Percentiles rank a stretch among this genome's conserved stretches.
phyloP scores from a whole-genome alignment of 148 eudicot genomes.

The Suaeda aralocaspica region DNA sequence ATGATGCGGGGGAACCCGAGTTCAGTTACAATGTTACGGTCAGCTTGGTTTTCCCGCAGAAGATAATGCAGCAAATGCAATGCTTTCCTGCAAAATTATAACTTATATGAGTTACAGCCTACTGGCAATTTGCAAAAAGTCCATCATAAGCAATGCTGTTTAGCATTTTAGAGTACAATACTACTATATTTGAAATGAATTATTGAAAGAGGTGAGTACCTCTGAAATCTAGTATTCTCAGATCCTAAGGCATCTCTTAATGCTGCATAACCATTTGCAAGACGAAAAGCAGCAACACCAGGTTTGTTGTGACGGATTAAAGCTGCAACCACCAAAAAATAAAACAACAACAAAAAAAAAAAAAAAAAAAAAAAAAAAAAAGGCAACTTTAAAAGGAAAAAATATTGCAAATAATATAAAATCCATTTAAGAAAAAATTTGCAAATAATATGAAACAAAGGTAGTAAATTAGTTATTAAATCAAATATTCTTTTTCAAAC shows the following conservation, averaged over 20 bases:
- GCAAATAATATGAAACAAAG: too few species aligned
- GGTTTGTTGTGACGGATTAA: slow-evolving; percentile 82
- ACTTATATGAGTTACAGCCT: not conserved
- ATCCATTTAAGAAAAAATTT: too few species aligned
- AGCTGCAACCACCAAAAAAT: slow-evolving; percentile 42
- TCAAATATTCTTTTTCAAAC: too few species aligned
- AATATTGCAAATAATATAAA: too few species aligned
- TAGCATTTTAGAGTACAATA: not conserved
- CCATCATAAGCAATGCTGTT: too few species aligned
- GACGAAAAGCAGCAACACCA: slow-evolving; percentile 84
- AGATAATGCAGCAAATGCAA: slow-evolving; percentile 76
- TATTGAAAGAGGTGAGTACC: slow-evolving; percentile 32
- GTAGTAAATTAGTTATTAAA: too few species aligned
- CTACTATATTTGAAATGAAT: not conserved
- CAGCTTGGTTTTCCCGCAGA: slow-evolving; percentile 57
- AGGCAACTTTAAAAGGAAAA: too few species aligned
- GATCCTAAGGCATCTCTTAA: slow-evolving; percentile 81
- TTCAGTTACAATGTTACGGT: slow-evolving; percentile 46
- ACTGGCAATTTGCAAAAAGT: not conserved
- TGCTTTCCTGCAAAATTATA: slow-evolving; percentile 75
- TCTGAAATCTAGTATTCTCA: slow-evolving; percentile 70
- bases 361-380: too few species aligned
- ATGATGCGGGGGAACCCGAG: slow-evolving; percentile 78
- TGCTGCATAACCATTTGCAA: slow-evolving; percentile 86
- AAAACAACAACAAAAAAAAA: too few species aligned